Evolutionary conservation across 2,329 filamentous ascomycete genomes (phyloP), one percentile per base, ranked within the genome.

Genomic region (Cytospora mali): DNA sequence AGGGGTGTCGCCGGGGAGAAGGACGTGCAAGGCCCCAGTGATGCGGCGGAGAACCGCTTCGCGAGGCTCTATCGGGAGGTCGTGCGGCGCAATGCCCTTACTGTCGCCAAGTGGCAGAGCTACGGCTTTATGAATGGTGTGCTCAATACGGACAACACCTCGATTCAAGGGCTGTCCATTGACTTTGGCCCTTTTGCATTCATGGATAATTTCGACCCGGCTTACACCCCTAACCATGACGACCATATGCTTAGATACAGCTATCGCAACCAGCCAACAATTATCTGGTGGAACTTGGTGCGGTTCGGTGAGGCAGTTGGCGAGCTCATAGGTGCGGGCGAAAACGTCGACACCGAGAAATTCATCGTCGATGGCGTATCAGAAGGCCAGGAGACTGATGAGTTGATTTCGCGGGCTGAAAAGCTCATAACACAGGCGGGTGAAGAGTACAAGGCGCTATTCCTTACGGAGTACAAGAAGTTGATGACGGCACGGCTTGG

Each of bases 51-150:
- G 72, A 99, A 99, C 73, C 85, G 94, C 33, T 99, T 95, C 74
- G 82, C 90, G 0, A 84, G 93, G 18, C 79, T 99, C 1, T 99
- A 96, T 75, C 88, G 95, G 39, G 93, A 96, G 71, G 88, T 99
- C 61, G 88, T 88, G 4, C 87, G 92, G 49, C 86, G 91, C 33
- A 99, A 97, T 72, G 95, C 95, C 1, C 81, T 84, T 63, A 96
- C 91, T 0, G 93, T 98, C 2, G 95, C 95, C 13, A 85, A 89
- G 68, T 98, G 95, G 94, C 96, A 99, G 78, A 93, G 92, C 0
- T 98, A 98, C 71, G 95, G 92, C n/a, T 99, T 99, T 78, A 98
- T 96, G 84, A 99, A 99, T 71, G 95, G 95, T 52, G 95, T 99
- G 4, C 81, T 99, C 62, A 99, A 99, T 76, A 98, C 95, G 0